Evolutionary conservation across 2,329 filamentous ascomycete genomes (phyloP).

Genomic region (Leptographium wingfieldii): DNA sequence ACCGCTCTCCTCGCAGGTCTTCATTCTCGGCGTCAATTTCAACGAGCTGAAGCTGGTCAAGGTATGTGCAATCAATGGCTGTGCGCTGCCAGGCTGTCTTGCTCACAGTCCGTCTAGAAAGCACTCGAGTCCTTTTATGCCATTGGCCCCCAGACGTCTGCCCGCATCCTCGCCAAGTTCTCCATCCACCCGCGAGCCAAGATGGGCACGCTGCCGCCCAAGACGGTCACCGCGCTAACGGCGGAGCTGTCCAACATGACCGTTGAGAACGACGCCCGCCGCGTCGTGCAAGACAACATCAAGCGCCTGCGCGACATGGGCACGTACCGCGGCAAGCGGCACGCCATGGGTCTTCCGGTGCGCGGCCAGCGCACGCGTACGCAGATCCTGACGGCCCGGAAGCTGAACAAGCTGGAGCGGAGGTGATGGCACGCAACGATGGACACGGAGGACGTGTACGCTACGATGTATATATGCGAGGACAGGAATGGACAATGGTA

Average conservation of each 20-base stretch:
- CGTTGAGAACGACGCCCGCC: conserved; percentile 77
- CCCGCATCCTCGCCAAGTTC: conserved; percentile 74
- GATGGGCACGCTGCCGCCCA: conserved; percentile 60
- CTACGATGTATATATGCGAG: background rate
- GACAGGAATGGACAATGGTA: too few relatives aligned
- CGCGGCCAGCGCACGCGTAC: conserved; percentile 79
- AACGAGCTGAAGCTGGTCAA: conserved; percentile 70
- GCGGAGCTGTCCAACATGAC: conserved; percentile 83
- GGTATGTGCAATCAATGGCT: conserved; percentile 33
- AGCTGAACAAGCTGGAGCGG: conserved; percentile 47
- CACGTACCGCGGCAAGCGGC: conserved; percentile 73
- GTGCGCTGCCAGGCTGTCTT: background rate
- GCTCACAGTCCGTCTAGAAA: conserved; percentile 32
- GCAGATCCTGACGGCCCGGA: conserved; percentile 50
- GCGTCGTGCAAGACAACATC: conserved; percentile 75
- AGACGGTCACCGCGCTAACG: conserved; percentile 70
- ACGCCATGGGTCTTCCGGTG: conserved; percentile 86
- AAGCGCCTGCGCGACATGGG: conserved; percentile 79
- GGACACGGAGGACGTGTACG: background rate
- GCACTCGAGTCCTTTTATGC: conserved; percentile 78
- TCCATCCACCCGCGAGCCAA: conserved; percentile 75
- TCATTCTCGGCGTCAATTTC: conserved; percentile 81
- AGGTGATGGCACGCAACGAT: conserved; percentile 14
- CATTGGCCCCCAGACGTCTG: conserved; percentile 57
- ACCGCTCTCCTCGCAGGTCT: conserved; percentile 41